These are phyloP conservation scores for Pelagophyceae sp. DNA, from an alignment of 352 stramenopile genomes.

Conservation along the genomic window DNA sequence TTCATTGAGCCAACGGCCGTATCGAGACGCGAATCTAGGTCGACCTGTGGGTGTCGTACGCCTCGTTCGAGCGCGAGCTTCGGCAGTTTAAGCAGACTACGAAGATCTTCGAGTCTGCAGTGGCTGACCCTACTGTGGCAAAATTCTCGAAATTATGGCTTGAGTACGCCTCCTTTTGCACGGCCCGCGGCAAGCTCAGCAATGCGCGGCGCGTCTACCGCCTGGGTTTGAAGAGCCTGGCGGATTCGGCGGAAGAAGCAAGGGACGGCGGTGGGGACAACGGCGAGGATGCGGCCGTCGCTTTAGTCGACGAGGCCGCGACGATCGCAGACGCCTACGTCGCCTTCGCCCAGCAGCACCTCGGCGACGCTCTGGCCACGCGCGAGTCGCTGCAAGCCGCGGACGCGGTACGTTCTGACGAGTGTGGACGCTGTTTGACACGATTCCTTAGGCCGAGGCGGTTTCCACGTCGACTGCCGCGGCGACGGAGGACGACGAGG, in stretches of 20 bases:
- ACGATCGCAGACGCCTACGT: not conserved
- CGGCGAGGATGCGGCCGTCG: too few species aligned
- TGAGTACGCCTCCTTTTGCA: not conserved
- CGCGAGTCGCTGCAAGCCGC: not conserved
- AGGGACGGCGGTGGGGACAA: too few species aligned
- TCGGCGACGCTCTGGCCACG: not conserved
- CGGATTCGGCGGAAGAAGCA: too few species aligned
- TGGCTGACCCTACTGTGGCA: not conserved
- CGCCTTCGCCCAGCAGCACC: not conserved
- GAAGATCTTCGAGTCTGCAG: not conserved
- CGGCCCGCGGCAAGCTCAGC: not conserved
- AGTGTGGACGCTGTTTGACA: not conserved
- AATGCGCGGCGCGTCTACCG: not conserved
- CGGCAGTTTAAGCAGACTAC: conserved; percentile 1
- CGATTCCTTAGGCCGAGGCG: not conserved
- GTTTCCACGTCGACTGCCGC: not conserved
- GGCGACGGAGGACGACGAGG: not conserved
- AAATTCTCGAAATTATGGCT: not conserved
- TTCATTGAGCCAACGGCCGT: too few species aligned
- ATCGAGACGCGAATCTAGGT: too few species aligned
- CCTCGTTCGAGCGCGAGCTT: not conserved
- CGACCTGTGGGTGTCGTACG: not conserved
- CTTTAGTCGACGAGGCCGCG: not conserved
- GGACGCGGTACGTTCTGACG: not conserved
- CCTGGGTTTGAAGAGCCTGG: too few species aligned